These are phyloP conservation scores for Trametes sp. DNA, from an alignment of 1,284 basidiomycete species.

Conservation along the genomic window DNA sequence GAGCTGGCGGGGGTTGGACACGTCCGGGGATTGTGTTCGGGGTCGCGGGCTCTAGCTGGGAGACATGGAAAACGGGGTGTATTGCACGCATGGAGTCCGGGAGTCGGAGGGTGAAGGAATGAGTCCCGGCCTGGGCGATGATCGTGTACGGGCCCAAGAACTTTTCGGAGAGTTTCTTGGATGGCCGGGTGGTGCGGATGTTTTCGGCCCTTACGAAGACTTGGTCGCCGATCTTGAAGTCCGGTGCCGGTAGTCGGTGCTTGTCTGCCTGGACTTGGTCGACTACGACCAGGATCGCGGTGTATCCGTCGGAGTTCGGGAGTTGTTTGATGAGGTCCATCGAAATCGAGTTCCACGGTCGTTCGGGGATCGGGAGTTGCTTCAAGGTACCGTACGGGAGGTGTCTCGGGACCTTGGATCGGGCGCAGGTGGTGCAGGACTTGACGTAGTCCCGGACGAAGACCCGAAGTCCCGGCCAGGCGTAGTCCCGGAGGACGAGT, in stretches of 20 bases:
- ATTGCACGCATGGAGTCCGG: neutral
- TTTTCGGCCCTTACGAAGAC: neutral
- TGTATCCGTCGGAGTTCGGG: neutral
- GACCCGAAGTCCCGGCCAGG: conserved; percentile 20
- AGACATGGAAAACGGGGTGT: conserved; percentile 4
- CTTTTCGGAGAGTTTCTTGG: conserved; percentile 10
- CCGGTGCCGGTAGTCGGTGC: conserved; percentile 3
- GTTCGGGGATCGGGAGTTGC: conserved; percentile 15
- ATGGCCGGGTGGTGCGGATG: conserved; percentile 9
- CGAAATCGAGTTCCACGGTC: conserved; percentile 6
- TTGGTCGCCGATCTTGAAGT: conserved; percentile 4
- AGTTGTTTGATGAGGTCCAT: conserved; percentile 10
- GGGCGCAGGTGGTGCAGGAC: conserved; percentile 17
- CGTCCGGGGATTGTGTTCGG: conserved; percentile 6
- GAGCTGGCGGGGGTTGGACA: neutral
- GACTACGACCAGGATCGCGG: conserved; percentile 6
- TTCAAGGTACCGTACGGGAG: conserved; percentile 14
- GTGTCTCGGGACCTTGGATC: conserved; percentile 13
- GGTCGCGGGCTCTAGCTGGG: conserved; percentile 1
- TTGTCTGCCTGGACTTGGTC: conserved; percentile 20
- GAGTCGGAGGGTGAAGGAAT: conserved; percentile 6
- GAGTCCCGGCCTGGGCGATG: neutral
- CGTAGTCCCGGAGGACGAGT: conserved; percentile 18
- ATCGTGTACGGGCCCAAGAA: conserved; percentile 2
- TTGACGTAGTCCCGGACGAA: conserved; percentile 18